Evolutionary conservation across 1,284 basidiomycete species (phyloP), one percentile per base, ranked within the genome.

Genomic region (Cerioporus squamosus): DNA sequence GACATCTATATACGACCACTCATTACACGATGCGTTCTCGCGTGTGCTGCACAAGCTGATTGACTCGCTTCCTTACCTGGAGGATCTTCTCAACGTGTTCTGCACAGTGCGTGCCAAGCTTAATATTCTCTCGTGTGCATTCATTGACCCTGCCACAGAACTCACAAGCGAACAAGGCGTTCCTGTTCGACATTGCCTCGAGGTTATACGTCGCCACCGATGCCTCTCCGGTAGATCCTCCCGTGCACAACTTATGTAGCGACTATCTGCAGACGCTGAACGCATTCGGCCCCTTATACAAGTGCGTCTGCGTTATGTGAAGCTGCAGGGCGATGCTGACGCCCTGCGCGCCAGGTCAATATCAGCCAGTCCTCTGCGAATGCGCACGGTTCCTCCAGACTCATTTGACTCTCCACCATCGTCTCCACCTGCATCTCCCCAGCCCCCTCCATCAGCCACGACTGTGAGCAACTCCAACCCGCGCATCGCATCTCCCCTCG

Each of bases 151-250:
- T 14, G 47, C 69, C 29, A 1, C 22, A 95, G 88, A 93, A 94
- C 60, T 95, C 92, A 1, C 90, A 92, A 66, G 91, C 95, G 44
- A 90, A 93, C 40, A 98, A 97, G 73, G 92, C 93, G 0, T 98
- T 96, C 72, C 75, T 98, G 12, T 98, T 98, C 68, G 97, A 99
- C 71, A 87, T 88, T 4, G 83, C 83, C 5, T 94, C 94, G 18
- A 83, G 94, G 52, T 81, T 98, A 33, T 97, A 95, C 67, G 83
- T 98, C 20, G 95, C 95, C 1, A 95, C 95, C 6, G 97, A 99
- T 70, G 88, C 91, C 18, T 94, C 93, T 0, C 94, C 97, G 0
- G 93, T 97, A 26, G 96, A 98, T 72, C 84, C 90, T 53, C 87
- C 89, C 1, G 95, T 93, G 2, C 91, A 95, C 66, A 92, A 91